Conservation (phyloP, 345 rosid genomes). For the Populus simonii region DNA sequence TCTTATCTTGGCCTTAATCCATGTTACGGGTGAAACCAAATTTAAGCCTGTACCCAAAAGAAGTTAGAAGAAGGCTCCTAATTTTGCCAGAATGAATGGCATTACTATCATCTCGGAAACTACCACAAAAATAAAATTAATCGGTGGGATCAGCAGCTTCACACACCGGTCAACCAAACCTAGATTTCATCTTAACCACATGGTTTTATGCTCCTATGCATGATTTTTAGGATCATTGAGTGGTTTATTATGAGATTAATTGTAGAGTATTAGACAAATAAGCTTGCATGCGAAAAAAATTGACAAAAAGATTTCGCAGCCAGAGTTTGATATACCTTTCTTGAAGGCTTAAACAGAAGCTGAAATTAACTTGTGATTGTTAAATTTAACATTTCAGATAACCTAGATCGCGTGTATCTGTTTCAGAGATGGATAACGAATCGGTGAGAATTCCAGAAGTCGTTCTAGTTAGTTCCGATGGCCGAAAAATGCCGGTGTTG, state of each 20-base stretch:
- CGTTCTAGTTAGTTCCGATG: slow-evolving; percentile 1
- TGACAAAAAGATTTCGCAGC: not conserved
- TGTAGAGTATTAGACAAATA: not conserved
- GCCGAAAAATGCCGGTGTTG: slow-evolving; percentile 17
- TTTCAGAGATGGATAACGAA: slow-evolving; percentile 4
- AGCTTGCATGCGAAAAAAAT: not conserved
- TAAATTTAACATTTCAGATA: no score
- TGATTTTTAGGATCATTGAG: not conserved
- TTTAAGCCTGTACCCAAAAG: no score
- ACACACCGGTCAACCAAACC: slow-evolving; percentile 3
- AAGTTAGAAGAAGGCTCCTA: not conserved
- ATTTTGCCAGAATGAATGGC: slow-evolving; percentile 6
- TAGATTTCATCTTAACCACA: slow-evolving; percentile 11
- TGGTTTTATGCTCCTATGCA: no score
- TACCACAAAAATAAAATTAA: not conserved
- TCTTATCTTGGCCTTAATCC: no score
- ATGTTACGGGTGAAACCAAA: no score
- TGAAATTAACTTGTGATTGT: not conserved
- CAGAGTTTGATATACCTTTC: no score
- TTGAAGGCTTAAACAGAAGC: not conserved
- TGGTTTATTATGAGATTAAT: not conserved
- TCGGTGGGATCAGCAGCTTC: not conserved
- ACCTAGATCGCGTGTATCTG: not conserved
- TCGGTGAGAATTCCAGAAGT: slow-evolving; percentile 18
- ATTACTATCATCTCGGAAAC: not conserved